Evolutionary conservation across 768 basidiomycete species (phyloP).

Genomic region (Lentinula boryana): DNA sequence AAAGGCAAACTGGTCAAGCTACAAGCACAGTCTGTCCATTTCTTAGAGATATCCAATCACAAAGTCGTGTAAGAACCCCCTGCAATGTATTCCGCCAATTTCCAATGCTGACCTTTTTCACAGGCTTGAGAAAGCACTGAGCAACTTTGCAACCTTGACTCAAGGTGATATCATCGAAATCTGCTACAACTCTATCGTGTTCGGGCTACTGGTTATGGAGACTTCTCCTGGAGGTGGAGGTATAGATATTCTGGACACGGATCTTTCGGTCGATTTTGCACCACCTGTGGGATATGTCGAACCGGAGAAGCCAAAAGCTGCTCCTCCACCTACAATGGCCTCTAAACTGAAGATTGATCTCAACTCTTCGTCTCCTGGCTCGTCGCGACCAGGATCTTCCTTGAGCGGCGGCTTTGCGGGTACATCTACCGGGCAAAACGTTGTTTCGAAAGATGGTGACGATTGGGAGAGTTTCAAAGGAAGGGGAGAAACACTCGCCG

Average conservation of each 20-base stretch:
- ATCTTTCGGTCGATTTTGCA: conserved; percentile 97
- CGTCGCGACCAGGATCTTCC: conserved; percentile 74
- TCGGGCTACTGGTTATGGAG: conserved; percentile 96
- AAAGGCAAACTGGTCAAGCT: conserved; percentile 97
- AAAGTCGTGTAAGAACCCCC: conserved; percentile 82
- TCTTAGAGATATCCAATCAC: conserved; percentile 94
- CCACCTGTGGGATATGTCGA: conserved; percentile 92
- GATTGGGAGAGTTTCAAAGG: conserved; percentile 97
- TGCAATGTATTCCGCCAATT: background rate
- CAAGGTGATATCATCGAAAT: conserved; percentile 98
- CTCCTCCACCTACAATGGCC: conserved; percentile 87
- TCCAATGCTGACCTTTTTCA: background rate
- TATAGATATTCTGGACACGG: conserved; percentile 88
- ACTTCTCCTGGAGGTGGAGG: conserved; percentile 80
- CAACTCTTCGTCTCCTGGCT: conserved; percentile 79
- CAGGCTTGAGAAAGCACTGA: conserved; percentile 91
- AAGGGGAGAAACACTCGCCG: conserved; percentile 84
- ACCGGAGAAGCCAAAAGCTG: conserved; percentile 80
- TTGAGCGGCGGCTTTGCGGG: conserved; percentile 63
- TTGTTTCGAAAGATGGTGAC: conserved; percentile 71
- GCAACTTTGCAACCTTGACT: conserved; percentile 87
- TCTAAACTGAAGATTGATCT: conserved; percentile 94
- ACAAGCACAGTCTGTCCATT: conserved; percentile 92
- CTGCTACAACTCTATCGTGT: conserved; percentile 92
- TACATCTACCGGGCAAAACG: conserved; percentile 35